Evolutionary conservation across 2,329 filamentous ascomycete species (phyloP), one percentile per base, ranked within the genome.

Genomic region (Aspergillus pseudonomiae): DNA sequence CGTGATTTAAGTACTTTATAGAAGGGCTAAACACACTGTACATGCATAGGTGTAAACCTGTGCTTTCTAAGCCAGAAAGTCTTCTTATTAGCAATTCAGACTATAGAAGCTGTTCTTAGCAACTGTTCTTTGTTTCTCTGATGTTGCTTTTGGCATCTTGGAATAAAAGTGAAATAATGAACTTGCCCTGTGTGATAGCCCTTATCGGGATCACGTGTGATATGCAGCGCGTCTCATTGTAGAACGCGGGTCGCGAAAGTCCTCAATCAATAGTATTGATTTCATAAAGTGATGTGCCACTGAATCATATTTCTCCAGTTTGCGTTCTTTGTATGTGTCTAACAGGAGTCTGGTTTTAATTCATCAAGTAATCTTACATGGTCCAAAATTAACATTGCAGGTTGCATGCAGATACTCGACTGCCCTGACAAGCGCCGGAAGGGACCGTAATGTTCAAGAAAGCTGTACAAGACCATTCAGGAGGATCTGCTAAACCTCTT

Each of bases 391-490:
- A 63, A 71, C 63, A 43, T 52, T 65, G 54, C 63, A 65, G 68
- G 62, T 63, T 61, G 63, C 62, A 58, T 69, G 68, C 45, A 62
- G 65, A 57, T 74, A 71, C 67, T 74, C 75, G 61, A 73, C 72
- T 50, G 58, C 67, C 67, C 43, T 69, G 70, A 60, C 63, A 61
- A 50, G 58, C 55, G 54, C 50, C 58, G 43, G 66, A 68, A 57
- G 66, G 69, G 58, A 60, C 55, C 48, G 63, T 65, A 7, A 80
- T 80, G 78, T 80, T 80, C 59, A 75, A 75, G 48, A 79, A 78
- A 64, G 78, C 78, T n/a, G 72, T 79, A 9, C 73, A 76, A 58
- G 75, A 78, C 41, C 76, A 79, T 68, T 70, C 77, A 7, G 74
- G 68, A 30, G 70, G 70, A 43, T 68, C 69, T 10, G 60, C 71